These are phyloP conservation scores for Chondrus crispus DNA, from an alignment of 23 red algal genomes.

Conservation along the genomic window DNA sequence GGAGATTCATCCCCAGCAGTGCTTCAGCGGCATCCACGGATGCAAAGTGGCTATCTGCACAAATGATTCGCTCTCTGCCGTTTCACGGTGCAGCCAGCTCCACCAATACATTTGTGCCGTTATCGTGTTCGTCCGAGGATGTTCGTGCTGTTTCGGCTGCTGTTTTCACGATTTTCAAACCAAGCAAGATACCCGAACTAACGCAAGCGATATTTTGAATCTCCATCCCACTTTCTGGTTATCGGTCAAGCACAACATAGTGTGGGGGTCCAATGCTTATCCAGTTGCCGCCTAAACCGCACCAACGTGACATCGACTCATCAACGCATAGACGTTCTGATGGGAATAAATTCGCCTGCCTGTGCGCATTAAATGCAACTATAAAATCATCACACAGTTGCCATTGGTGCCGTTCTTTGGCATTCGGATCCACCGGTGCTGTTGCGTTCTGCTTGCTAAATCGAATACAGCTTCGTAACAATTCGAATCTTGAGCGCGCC, in stretches of 20 bases:
- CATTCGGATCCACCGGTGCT: no score
- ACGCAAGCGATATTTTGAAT: background rate
- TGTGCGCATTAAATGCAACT: background rate
- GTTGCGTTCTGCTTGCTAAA: background rate
- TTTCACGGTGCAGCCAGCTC: background rate
- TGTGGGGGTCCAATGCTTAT: background rate
- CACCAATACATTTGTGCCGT: background rate
- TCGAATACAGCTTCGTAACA: background rate
- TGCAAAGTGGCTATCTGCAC: slow-evolving; percentile 8
- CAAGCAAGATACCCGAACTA: background rate
- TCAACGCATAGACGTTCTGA: background rate
- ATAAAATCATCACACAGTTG: background rate
- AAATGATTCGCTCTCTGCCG: background rate
- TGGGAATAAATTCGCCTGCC: background rate
- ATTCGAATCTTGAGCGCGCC: background rate
- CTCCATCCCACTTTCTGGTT: slow-evolving; percentile 34
- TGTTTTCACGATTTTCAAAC: background rate
- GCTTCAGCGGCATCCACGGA: background rate
- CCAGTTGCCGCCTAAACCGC: slow-evolving; percentile 4
- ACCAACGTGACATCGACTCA: slow-evolving; percentile 11
- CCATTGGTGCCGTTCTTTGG: no score
- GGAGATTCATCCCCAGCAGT: background rate
- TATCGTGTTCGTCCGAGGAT: background rate
- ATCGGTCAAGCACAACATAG: background rate
- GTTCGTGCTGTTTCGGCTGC: background rate